Evolutionary conservation across 2,329 filamentous ascomycete genomes (phyloP), one percentile per base, ranked within the genome.

Genomic region (Coniochaeta prunicola): DNA sequence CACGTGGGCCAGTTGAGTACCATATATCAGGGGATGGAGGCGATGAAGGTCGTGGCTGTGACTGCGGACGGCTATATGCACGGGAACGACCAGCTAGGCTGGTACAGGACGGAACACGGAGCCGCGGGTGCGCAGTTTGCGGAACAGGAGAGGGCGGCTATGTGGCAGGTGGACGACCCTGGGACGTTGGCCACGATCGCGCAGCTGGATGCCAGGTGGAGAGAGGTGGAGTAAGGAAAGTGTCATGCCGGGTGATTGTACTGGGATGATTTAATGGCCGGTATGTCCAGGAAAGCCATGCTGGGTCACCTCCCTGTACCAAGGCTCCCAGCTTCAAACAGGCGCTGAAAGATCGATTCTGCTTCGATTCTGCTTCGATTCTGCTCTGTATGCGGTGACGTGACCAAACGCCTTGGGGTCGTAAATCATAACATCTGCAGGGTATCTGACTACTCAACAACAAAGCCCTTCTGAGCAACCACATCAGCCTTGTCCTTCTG

Each of bases 401-500:
- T n/a, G n/a, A n/a, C n/a, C n/a, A n/a, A n/a, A n/a, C n/a, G n/a
- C n/a, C n/a, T n/a, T n/a, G n/a, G n/a, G n/a, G n/a, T n/a, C n/a
- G n/a, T n/a, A n/a, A 24, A 4, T 45, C 5, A 10, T 4, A 12
- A 10, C 7, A 4, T 13, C 40, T 4, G 12, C 7, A 7, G 45
- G 45, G 45, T 50, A 50, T 50, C 45, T 50, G 12, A 21, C 64
- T 40, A 65, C 24, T 64, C 63, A 26, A 64, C 28, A 31, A 64
- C 59, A 40, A 64, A 64, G 0, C 63, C 63, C 54, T 62, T 63
- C 53, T 64, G 58, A 1, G 63, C 60, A 7, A 61, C 61, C 28
- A 53, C 42, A 42, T 63, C 60, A 4, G 57, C 60, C n/a, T 42
- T 36, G 3, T 57, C 50, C 17, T n/a, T 33, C 53, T 21, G 30